Conservation (phyloP, 2,329 filamentous ascomycete species). For the Corniculantispora saksenae region DNA sequence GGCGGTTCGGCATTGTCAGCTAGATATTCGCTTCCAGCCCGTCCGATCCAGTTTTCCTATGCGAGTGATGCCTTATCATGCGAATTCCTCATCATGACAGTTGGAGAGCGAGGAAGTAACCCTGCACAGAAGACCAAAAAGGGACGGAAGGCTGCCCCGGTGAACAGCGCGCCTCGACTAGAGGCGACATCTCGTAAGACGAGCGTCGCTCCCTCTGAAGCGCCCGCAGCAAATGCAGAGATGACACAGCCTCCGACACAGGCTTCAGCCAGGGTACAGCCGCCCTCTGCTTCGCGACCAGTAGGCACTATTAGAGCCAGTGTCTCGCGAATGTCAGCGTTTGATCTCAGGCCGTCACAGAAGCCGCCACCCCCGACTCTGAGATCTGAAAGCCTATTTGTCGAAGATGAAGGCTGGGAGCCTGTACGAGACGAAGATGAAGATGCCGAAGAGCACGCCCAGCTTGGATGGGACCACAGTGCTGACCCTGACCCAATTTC, state of each 20-base stretch:
- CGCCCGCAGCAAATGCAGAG: constrained; percentile 20
- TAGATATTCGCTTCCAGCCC: constrained; percentile 69
- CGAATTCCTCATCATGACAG: constrained; percentile 82
- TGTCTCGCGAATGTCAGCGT: constrained; percentile 37
- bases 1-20: constrained; percentile 67
- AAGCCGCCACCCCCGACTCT: constrained; percentile 57
- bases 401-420: constrained; percentile 78
- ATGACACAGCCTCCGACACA: constrained; percentile 22
- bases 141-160: constrained; percentile 40
- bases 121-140: constrained; percentile 51
- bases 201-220: constrained; percentile 41
- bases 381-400: constrained; percentile 68
- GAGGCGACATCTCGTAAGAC: constrained; percentile 50
- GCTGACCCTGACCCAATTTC: constrained; percentile 54
- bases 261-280: constrained; percentile 29
- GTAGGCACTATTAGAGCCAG: constrained; percentile 36
- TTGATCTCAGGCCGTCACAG: constrained; percentile 55
- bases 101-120: constrained; percentile 62
- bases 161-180: constrained; percentile 41
- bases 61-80: constrained; percentile 67
- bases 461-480: constrained; percentile 74
- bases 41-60: constrained; percentile 74
- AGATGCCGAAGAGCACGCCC: constrained; percentile 64
- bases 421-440: constrained; percentile 63
- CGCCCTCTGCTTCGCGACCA: constrained; percentile 35